Evolutionary conservation across 345 rosid species (phyloP), one percentile per base, ranked within the genome.

Genomic region (Acer yangbiense): DNA sequence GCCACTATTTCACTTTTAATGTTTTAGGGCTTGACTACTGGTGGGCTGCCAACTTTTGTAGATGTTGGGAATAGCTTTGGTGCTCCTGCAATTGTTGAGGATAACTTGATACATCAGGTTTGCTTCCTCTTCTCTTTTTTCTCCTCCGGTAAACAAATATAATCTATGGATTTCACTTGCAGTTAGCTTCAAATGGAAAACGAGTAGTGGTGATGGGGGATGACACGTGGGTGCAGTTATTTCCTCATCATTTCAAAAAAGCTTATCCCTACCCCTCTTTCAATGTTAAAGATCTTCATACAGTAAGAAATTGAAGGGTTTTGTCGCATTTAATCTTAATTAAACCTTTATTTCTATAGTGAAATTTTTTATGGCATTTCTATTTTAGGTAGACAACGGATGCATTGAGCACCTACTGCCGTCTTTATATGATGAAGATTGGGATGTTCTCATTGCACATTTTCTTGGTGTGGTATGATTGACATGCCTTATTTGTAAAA

Each of bases 371-470:
- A 18, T 68, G 58, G 65, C 48, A 46, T 69, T 46, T 32, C 1
- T 72, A 13, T 77, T 77, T 61, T 84, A 95, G 98, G 99, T 94
- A 57, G 98, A 93, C 77, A 89, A 91, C 52, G 99, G 99, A 80
- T 95, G 99, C 88, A 87, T 89, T 63, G 94, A 94, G 48, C 89
- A 93, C 72, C 82, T 95, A 60, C 74, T 93, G 67, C 97, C 98
- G 17, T 81, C 97, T 17, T 83, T 94, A 48, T 84, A 87, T 72
- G 54, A 91, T 81, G 90, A 92, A 73, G 95, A 95, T 76, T 95
- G 98, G 98, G 97, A 94, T 83, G 98, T 94, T 70, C 97, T 95
- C 27, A 90, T 95, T 82, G 97, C 97, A 0, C 99, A 95, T 88
- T 95, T 93, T 85, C 98, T 95, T 14, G 99, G 99, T 9, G 92